Base-by-base conservation (phyloP, 1,284 basidiomycete genomes). In the Boletus mariae region DNA sequence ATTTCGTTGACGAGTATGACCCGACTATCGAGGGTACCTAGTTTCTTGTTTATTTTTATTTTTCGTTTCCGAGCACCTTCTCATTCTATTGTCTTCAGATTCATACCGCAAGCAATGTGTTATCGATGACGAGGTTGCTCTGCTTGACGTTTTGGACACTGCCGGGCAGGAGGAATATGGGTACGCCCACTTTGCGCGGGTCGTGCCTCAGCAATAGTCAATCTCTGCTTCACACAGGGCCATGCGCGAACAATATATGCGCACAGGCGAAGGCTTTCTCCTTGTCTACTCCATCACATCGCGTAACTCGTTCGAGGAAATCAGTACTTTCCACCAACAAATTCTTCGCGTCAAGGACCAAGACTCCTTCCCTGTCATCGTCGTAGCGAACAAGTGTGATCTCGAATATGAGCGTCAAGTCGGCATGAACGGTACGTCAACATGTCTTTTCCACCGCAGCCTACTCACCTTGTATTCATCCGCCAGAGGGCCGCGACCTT, bases 81-180 rank as follows among this genome's bases (percentile, higher is more conserved):
- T 49, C 49, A 56, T 50, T 52, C 32, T 25, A 45, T 29, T 51
- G 29, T 44, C 31, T 29, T 25, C 46, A 93, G 94, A 96, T 69
- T 96, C 93, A 53, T 96, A 96, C 76, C 82, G 94, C 62, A 98
- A 97, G 73, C 94, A 96, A 71, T 94, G 92, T 63, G 87, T 94
- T 45, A 97, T 99, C 61, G 96, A 99, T 72, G 96, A 98, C 37
- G 97, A 99, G 73, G 94, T 98, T 25, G 96, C 96, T 2, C 78
- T 98, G 51, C 84, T 99, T 53, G 96, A 99, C 68, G 95, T 99
- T 49, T 83, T 99, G 59, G 96, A 99, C 75, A 99, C 97, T 4
- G 97, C 97, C 47, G 96, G 96, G 45, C 96, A 99, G 74, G 96
- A 99, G 74, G 96, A 99, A 79, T 99, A 99, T 71, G 92, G 90